Evolutionary conservation across 345 rosid genomes (phyloP).

Genomic region (Eucalyptus virginea): DNA sequence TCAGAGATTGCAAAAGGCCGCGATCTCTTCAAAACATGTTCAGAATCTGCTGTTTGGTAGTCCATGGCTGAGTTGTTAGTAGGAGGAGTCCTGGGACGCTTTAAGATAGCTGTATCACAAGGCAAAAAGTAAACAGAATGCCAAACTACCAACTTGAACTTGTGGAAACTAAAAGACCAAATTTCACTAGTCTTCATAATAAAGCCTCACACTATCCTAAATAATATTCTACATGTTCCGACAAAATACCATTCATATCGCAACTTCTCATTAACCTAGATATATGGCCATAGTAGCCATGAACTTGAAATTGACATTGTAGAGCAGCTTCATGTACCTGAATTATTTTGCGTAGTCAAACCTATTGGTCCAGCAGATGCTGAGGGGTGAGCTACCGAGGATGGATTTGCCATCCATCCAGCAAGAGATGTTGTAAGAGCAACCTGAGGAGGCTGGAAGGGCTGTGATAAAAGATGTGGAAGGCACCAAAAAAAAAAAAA

Average conservation of each 20-base stretch:
- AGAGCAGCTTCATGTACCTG: slow-evolving; percentile 25
- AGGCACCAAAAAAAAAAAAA: background rate
- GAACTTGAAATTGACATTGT: background rate
- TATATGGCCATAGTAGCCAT: background rate
- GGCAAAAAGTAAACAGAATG: background rate
- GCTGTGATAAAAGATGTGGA: slow-evolving; percentile 21
- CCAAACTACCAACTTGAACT: background rate
- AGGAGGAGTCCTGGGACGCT: slow-evolving; percentile 69
- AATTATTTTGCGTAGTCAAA: slow-evolving; percentile 40
- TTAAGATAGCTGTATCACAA: slow-evolving; percentile 37
- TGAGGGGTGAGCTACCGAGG: slow-evolving; percentile 55
- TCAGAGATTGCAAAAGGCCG: slow-evolving; percentile 64
- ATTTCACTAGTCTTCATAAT: background rate
- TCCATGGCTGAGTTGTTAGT: slow-evolving; percentile 42
- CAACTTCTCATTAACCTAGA: background rate
- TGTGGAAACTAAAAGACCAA: background rate
- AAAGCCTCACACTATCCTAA: background rate
- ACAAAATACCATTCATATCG: background rate
- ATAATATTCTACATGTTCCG: background rate
- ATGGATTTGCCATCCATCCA: slow-evolving; percentile 78
- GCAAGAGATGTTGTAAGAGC: slow-evolving; percentile 56
- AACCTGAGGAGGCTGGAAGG: slow-evolving; percentile 61
- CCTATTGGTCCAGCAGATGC: slow-evolving; percentile 70
- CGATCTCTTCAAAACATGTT: slow-evolving; percentile 57
- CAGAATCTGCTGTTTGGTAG: slow-evolving; percentile 81